Conservation (phyloP, 306 rosid species). For the Mimosa pudica region DNA sequence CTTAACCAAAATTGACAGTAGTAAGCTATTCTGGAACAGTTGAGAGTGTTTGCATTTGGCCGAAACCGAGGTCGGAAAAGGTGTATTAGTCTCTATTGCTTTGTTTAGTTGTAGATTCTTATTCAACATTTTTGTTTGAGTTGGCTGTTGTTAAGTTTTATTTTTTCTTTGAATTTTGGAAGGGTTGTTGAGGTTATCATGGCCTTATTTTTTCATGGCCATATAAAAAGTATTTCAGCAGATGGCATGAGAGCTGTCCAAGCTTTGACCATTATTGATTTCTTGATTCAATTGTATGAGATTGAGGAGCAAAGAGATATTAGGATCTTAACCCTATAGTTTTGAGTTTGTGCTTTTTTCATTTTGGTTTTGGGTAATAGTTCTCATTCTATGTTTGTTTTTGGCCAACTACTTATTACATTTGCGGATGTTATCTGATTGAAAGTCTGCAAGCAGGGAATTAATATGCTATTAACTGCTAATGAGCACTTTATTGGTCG, state of each 20-base stretch:
- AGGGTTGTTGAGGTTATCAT: not conserved
- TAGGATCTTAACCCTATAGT: not conserved
- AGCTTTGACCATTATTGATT: not conserved
- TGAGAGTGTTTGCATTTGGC: no score
- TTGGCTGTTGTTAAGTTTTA: not conserved
- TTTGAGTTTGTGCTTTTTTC: not conserved
- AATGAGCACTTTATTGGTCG: conserved; percentile 84
- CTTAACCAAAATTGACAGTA: no score
- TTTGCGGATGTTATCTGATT: conserved; percentile 9
- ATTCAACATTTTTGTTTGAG: not conserved
- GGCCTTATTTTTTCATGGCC: not conserved
- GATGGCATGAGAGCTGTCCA: not conserved
- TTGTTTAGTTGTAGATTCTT: not conserved
- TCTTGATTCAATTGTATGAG: conserved; percentile 9
- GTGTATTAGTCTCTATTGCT: not conserved
- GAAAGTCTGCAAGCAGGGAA: conserved; percentile 63
- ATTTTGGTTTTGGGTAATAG: not conserved
- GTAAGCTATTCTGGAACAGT: no score
- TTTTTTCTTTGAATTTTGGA: not conserved
- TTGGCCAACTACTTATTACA: not conserved
- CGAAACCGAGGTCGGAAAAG: no score
- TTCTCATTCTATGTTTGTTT: not conserved
- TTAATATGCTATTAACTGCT: conserved; percentile 65
- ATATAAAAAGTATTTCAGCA: conserved; percentile 18
- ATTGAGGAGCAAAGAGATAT: not conserved